Base-by-base conservation (phyloP, 345 rosid genomes). In the Boechera retrofracta region DNA sequence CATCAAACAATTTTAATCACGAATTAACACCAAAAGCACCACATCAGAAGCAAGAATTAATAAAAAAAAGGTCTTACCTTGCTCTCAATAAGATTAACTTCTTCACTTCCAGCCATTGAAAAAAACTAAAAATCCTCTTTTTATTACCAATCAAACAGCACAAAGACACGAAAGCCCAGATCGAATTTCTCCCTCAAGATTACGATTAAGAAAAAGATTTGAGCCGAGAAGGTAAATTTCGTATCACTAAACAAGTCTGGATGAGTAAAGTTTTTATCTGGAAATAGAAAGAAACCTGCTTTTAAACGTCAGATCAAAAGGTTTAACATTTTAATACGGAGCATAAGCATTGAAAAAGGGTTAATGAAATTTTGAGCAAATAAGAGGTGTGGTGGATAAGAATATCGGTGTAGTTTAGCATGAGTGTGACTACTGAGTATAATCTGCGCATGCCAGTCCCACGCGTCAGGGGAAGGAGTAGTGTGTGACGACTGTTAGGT, bases 101-200 rank as follows among this genome's bases (percentile, higher is more conserved):
- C 91, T 77, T 85, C 87, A 59, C 85, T 85, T 51, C 84, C 87
- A 72, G 95, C 89, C 98, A 93, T 91, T 74, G 81, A 66, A 53
- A 35, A 6, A 9, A 2, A 35, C 38, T 7, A 28, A 73, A 57
- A 54, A 2, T 16, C 8, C 21, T 10, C 48, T 38, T 52, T 64
- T 45, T 62, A 28, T 33, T n/a, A 42, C 35, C 58, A 70, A 64
- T 33, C 45, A 64, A 55, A 44, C 13, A 54, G 32, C 31, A 63
- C 35, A 69, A 57, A 77, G 10, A 69, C 56, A 54, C 7, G 66
- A 72, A 72, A 65, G 66, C 77, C 39, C 73, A 64, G 77, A 78
- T 77, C 80, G 71, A 62, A 54, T 3, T 5, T 29, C 21, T 18
- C 42, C 41, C 21, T 33, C 2, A 26, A 11, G 60, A 72, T 49